Evolutionary conservation across 1,284 basidiomycete species (phyloP), one percentile per base, ranked within the genome.

Genomic region (Clitocybe nebularis): DNA sequence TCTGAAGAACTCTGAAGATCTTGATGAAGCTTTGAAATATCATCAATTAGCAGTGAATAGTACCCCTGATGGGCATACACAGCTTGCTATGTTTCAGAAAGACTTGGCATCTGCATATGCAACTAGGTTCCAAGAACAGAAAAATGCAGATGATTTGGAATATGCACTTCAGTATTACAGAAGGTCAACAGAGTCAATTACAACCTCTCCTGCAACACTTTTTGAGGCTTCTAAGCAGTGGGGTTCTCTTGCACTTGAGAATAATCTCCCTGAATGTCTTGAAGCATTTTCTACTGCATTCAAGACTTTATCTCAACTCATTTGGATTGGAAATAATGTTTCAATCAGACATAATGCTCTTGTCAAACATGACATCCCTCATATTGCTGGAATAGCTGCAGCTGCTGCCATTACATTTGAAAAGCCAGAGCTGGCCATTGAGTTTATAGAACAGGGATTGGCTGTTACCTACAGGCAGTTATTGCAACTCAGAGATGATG

Each of bases 361-460:
- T 11, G 21, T 35, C 7, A 7, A 24, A 17, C 16, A 35, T 14
- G 22, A 42, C 23, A 16, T 42, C 4, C 32, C 40, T 13, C 4
- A 17, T 2, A 2, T 42, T 17, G 23, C 23, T 20, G 25, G 25
- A 9, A 5, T 7, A 17, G 39, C 32, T n/a, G 39, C 17, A 20
- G 20, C 39, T 2, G 3, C 24, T 5, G 20, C 39, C 17, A 26
- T 45, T 10, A 3, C 36, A 20, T 40, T 36, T n/a, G n/a, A 28
- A 5, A 6, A 47, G 8, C 13, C 16, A 13, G 3, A 24, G 11
- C 4, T 29, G 7, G 41, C 42, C 7, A 37, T 44, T 17, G 23
- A 39, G 16, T 47, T 47, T 34, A 5, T 47, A 5, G 46, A 47
- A 29, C 46, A 47, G 36, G 42, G 46, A 7, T 13, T 40, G 16